phyloP scores from a whole-genome alignment of 73 alveolate genomes.

The Tetrahymena borealis region DNA sequence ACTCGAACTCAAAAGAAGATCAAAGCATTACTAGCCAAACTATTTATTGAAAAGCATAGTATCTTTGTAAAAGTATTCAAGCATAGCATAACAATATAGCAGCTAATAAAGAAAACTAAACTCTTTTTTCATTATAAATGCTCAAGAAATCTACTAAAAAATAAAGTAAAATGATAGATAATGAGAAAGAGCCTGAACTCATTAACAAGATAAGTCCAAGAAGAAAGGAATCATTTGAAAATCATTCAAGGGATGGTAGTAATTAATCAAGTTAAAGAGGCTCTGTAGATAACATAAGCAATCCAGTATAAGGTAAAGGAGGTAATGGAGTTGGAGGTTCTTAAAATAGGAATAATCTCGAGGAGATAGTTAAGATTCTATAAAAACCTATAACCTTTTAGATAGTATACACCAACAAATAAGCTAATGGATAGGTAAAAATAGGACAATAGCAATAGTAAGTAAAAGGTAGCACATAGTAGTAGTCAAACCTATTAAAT shows the following conservation, averaged over 20 bases:
- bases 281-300: background rate
- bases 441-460: background rate
- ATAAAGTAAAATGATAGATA: background rate
- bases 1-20: background rate
- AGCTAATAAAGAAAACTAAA: no score
- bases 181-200: background rate
- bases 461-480: background rate
- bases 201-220: background rate
- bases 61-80: no score
- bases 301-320: background rate
- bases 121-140: no score
- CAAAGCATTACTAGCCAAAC: background rate
- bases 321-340: background rate
- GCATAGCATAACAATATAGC: no score
- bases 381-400: background rate
- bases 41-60: background rate
- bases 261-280: background rate
- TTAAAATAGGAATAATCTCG: background rate
- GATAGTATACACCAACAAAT: background rate
- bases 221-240: background rate
- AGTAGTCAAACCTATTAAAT: background rate
- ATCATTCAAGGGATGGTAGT: background rate
- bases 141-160: background rate
- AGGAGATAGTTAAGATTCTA: background rate
- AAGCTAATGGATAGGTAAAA: background rate